These are phyloP conservation scores for Coemansia sp. DNA, from an alignment of 192 early-diverging fungal species.

Conservation along the genomic window DNA sequence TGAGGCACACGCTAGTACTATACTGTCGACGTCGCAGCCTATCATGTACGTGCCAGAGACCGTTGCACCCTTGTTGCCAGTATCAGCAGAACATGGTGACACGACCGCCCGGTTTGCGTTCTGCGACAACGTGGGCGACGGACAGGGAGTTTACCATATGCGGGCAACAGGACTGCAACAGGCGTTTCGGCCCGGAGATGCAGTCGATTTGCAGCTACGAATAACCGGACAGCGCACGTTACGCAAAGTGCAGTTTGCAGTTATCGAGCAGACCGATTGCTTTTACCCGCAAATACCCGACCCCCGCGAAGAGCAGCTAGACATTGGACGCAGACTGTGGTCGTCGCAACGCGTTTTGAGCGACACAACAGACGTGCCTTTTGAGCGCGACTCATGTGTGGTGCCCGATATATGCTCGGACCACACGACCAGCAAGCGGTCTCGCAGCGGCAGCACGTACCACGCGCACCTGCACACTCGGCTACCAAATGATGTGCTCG, in stretches of 20 bases:
- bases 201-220: conserved; percentile 37
- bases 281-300: conserved; percentile 46
- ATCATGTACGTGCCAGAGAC: conserved; percentile 45
- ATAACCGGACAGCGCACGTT: conserved; percentile 25
- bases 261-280: conserved; percentile 48
- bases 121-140: conserved; percentile 36
- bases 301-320: conserved; percentile 48
- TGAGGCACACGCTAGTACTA: conserved; percentile 1
- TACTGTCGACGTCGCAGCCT: conserved; percentile 23
- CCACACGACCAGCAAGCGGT: conserved; percentile 20
- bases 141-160: conserved; percentile 26
- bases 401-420: conserved; percentile 27
- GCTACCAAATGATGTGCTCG: conserved; percentile 18
- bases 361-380: conserved; percentile 18
- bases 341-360: conserved; percentile 18
- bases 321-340: conserved; percentile 46
- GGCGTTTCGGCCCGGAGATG: conserved; percentile 42
- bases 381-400: conserved; percentile 40
- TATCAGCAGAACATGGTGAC: neutral
- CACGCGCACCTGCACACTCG: conserved; percentile 24
- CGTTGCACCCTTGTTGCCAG: conserved; percentile 18
- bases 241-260: conserved; percentile 27
- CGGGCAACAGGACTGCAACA: conserved; percentile 35
- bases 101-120: conserved; percentile 18
- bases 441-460: conserved; percentile 23